Base-by-base conservation (phyloP, 2,329 filamentous ascomycete genomes). In the Alternaria metachromatica region DNA sequence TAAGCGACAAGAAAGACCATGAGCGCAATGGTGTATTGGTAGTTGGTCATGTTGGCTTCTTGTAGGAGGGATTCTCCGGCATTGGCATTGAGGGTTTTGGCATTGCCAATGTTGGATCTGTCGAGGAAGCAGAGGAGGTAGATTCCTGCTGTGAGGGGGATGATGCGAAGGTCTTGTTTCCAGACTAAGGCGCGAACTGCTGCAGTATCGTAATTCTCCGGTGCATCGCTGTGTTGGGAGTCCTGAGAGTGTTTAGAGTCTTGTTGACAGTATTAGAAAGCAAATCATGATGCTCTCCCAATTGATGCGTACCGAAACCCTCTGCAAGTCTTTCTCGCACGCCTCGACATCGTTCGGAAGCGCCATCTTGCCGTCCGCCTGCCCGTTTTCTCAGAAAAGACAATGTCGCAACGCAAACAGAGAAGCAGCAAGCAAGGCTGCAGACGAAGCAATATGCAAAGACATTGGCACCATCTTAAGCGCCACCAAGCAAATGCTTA, bases 61-160 rank as follows among this genome's bases (percentile, higher is more conserved):
- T 84, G 82, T 37, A 91, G 84, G 68, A 92, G 84, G 78, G 91
- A 88, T 75, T 92, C 82, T 48, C 83, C 76, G 0, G 85, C 86
- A 11, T 86, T 82, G 20, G 84, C 80, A 73, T 92, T 91, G 65
- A 92, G 82, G 25, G 91, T 77, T 60, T 87, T 89, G 45, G 89
- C 75, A 55, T 77, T 77, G 11, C 66, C 68, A n/a, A 92, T 91
- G 76, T 92, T 92, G 59, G 87, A 86, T 46, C 88, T 83, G 77
- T 92, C 89, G 23, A 92, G 84, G 74, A 89, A 91, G 45, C 62
- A 64, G 21, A 92, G 83, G 49, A 92, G 83, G 76, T 90, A 92
- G 55, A 92, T 89, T 56, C 78, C 81, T 7, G 87, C 87, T n/a
- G 84, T 87, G 13, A 91, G 79, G 2, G 90, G 89, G 13, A 91